These are phyloP conservation scores for Huntiella moniliformis DNA, from an alignment of 2,329 filamentous ascomycete species.

Conservation along the genomic window DNA sequence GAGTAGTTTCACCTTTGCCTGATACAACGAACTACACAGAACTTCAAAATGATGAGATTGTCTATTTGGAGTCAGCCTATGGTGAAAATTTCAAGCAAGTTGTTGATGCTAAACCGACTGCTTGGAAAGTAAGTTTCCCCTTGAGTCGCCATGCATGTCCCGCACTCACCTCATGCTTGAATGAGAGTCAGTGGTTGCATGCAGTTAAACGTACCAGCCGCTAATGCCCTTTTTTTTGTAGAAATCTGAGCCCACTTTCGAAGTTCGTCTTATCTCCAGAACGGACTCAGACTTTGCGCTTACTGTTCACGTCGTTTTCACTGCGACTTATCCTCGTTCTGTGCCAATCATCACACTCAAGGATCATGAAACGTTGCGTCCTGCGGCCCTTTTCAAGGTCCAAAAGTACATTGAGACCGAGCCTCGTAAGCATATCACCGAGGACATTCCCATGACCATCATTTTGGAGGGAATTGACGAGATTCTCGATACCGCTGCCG, in stretches of 20 bases:
- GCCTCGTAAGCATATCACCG: slow-evolving; percentile 32
- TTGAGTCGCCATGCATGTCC: no score
- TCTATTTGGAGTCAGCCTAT: slow-evolving; percentile 74
- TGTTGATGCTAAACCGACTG: slow-evolving; percentile 42
- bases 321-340: slow-evolving; percentile 80
- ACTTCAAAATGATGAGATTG: slow-evolving; percentile 71
- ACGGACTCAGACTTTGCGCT: slow-evolving; percentile 54
- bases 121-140: slow-evolving; percentile 55
- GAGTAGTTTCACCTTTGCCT: slow-evolving; percentile 15
- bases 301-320: slow-evolving; percentile 60
- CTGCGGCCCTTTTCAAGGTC: slow-evolving; percentile 52
- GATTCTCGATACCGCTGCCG: slow-evolving; percentile 71
- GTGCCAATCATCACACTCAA: slow-evolving; percentile 54
- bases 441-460: slow-evolving; percentile 42
- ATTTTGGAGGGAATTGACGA: slow-evolving; percentile 52
- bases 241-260: slow-evolving; percentile 71
- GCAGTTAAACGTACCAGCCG: neutral
- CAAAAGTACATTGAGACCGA: slow-evolving; percentile 42
- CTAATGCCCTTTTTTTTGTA: slow-evolving; percentile 16
- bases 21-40: slow-evolving; percentile 53
- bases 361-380: slow-evolving; percentile 43
- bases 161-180: slow-evolving; percentile 4
- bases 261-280: slow-evolving; percentile 56
- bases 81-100: slow-evolving; percentile 70
- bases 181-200: neutral